Percentiles rank a stretch among this genome's conserved stretches.
phyloP scores from a whole-genome alignment of 2,329 filamentous ascomycete genomes.

The Chrysoporthe cubensis region DNA sequence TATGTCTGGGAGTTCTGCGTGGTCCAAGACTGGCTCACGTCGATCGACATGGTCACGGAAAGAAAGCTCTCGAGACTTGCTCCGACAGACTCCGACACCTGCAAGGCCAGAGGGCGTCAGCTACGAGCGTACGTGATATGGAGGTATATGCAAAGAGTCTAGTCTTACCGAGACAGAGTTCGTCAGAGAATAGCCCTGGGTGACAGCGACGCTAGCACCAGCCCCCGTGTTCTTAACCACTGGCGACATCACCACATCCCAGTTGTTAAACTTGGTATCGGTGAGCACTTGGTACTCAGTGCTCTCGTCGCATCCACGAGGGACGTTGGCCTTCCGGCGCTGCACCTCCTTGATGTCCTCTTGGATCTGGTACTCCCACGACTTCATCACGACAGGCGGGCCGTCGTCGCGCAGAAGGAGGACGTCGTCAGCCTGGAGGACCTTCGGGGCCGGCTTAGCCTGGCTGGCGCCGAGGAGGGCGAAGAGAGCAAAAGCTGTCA shows the following conservation, averaged over 20 bases:
- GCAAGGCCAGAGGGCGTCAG: neutral
- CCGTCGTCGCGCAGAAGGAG: slow-evolving; percentile 35
- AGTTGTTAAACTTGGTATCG: slow-evolving; percentile 41
- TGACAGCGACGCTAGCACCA: slow-evolving; percentile 37
- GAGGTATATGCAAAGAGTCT: neutral
- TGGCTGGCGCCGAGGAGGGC: slow-evolving; percentile 22
- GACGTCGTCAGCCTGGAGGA: slow-evolving; percentile 32
- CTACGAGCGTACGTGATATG: neutral
- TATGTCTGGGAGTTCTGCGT: slow-evolving; percentile 38
- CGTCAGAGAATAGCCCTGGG: slow-evolving; percentile 39
- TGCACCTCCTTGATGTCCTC: slow-evolving; percentile 23
- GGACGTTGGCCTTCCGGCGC: slow-evolving; percentile 18
- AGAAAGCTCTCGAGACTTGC: slow-evolving; percentile 31
- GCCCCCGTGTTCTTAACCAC: slow-evolving; percentile 38
- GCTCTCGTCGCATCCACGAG: slow-evolving; percentile 30
- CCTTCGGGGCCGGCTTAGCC: slow-evolving; percentile 14
- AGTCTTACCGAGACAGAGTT: slow-evolving; percentile 38
- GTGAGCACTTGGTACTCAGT: slow-evolving; percentile 34
- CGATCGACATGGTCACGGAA: slow-evolving; percentile 32
- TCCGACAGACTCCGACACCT: neutral
- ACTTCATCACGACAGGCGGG: slow-evolving; percentile 34
- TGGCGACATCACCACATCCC: slow-evolving; percentile 44
- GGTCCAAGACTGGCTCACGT: slow-evolving; percentile 37
- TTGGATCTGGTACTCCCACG: slow-evolving; percentile 32
- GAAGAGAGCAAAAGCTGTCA: slow-evolving; percentile 13